Evolutionary conservation across 495 filamentous ascomycete genomes (phyloP), one percentile per base, ranked within the genome.

Genomic region (Tetracladium setigerum): DNA sequence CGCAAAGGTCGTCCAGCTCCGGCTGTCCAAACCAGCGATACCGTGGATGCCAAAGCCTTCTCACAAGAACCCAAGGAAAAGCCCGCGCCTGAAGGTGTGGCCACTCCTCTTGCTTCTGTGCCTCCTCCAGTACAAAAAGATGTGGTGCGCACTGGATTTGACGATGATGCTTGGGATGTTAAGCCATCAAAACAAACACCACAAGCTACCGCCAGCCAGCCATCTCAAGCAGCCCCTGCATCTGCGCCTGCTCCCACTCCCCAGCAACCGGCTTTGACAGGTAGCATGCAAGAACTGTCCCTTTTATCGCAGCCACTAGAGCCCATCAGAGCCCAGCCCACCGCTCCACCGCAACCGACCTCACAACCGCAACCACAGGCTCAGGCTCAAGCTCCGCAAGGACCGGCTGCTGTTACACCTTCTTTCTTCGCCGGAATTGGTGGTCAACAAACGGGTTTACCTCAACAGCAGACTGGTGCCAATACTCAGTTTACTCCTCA

Each of bases 81-180:
- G 44, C 54, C 49, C 12, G 60, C 67, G 2, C 51, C 62, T 22
- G 65, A 77, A 57, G 69, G 67, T 40, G 70, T 68, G 33, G 68
- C 67, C 13, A 67, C 67, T 32, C 68, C 72, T 30, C 44, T 66
- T 37, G 60, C 65, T 9, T 57, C 65, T 19, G 54, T 65, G 33
- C 55, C 63, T 7, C 47, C 66, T 32, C 61, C 67, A 1, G 52
- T 72, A 4, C 37, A 54, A 18, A 72, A 75, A 34, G 80, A 80
- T 35, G 54, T 73, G 10, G 57, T 71, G 3, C 65, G 72, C 47
- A 66, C 71, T 41, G 89, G 89, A 16, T 97, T 99, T 52, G 92
- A 99, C 35, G 94, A 98, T 57, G 87, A 96, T 71, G 94, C 94
- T 22, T 99, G 92, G 92, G 87, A 90, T 59, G 82, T 92, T 8